Evolutionary conservation across 495 filamentous ascomycete genomes (phyloP).

Genomic region (Bathelium albidoporum): DNA sequence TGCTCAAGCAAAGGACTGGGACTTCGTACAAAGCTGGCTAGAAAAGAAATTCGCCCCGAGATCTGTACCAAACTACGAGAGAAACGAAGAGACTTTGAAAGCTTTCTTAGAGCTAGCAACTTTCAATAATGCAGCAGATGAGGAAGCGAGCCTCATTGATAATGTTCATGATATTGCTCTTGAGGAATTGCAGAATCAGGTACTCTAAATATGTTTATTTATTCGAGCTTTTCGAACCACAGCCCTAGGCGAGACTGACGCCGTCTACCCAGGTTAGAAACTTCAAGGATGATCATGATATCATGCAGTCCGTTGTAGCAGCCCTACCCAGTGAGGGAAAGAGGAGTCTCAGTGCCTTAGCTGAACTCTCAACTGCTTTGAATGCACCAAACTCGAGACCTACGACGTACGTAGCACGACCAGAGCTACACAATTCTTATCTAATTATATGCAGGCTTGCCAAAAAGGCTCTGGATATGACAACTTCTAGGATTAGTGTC

Average conservation of each 20-base stretch:
- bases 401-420: constrained; percentile 10
- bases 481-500: constrained; percentile 8
- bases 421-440: no score
- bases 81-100: constrained; percentile 72
- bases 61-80: constrained; percentile 60
- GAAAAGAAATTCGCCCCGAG: constrained; percentile 53
- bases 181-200: constrained; percentile 29
- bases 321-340: constrained; percentile 21
- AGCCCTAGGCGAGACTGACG: neutral
- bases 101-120: constrained; percentile 64
- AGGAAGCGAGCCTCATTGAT: constrained; percentile 49
- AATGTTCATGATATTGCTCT: constrained; percentile 51
- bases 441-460: constrained; percentile 5
- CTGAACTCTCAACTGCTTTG: constrained; percentile 25
- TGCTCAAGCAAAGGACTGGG: constrained; percentile 73
- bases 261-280: constrained; percentile 7
- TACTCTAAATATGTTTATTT: neutral
- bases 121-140: constrained; percentile 73
- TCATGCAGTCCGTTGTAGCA: constrained; percentile 17
- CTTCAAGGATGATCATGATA: constrained; percentile 11
- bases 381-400: constrained; percentile 16
- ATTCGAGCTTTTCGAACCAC: neutral
- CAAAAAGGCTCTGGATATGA: neutral
- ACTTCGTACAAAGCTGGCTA: constrained; percentile 76
- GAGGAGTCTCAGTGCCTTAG: constrained; percentile 23